phyloP scores from a whole-genome alignment of 345 rosid genomes.

The Gossypium longicalyx region DNA sequence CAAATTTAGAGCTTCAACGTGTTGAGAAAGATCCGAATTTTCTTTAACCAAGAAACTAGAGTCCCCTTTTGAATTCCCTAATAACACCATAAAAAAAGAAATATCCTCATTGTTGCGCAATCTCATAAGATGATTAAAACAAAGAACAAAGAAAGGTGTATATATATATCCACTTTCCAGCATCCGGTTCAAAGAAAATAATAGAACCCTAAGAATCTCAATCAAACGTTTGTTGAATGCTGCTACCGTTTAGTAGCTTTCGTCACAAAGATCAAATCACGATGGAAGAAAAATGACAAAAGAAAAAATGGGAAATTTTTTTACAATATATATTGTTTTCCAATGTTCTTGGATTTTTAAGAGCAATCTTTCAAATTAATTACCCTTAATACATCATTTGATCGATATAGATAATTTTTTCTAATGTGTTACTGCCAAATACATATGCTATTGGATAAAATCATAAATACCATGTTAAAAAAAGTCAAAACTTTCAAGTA shows the following conservation, averaged over 20 bases:
- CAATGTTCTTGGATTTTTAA: neutral
- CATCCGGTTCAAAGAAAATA: neutral
- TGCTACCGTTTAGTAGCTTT: neutral
- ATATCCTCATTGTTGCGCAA: neutral
- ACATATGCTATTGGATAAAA: too few species aligned
- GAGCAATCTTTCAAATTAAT: neutral
- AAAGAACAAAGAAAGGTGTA: neutral
- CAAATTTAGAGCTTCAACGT: neutral
- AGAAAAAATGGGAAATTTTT: neutral
- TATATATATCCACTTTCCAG: neutral
- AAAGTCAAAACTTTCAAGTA: too few species aligned
- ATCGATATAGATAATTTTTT: too few species aligned
- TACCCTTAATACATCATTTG: too few species aligned
- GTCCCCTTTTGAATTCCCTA: neutral
- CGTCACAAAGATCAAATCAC: too few species aligned
- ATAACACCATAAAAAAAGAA: neutral
- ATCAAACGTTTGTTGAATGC: constrained; percentile 3
- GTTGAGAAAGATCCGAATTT: neutral
- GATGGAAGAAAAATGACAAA: neutral
- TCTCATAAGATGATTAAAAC: neutral
- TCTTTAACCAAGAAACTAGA: too few species aligned
- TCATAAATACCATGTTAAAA: too few species aligned
- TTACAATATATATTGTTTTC: neutral
- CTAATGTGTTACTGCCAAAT: too few species aligned
- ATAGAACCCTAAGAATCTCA: neutral